Evolutionary conservation across 345 rosid genomes (phyloP).

Genomic region (Pugionium dolabratum): DNA sequence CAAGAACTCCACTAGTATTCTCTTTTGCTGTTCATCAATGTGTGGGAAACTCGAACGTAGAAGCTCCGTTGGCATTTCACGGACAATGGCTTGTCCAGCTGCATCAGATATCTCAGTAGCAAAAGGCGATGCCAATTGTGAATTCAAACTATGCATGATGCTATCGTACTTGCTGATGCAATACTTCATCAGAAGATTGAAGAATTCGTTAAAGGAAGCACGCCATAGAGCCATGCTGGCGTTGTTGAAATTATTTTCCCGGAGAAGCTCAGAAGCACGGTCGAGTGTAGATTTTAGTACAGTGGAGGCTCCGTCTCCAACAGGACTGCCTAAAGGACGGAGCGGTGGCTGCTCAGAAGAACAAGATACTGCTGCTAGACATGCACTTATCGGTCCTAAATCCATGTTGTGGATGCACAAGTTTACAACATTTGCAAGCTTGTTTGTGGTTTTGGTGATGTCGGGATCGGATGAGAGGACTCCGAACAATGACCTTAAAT

Average conservation of each 20-base stretch:
- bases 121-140: conserved; percentile 44
- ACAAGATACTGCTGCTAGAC: conserved; percentile 87
- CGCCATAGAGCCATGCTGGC: conserved; percentile 73
- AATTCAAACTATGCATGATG: conserved; percentile 61
- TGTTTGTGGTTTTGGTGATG: conserved; percentile 63
- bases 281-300: conserved; percentile 70
- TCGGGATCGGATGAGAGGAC: conserved; percentile 58
- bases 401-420: conserved; percentile 72
- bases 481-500: conserved; percentile 84
- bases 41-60: conserved; percentile 83
- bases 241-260: conserved; percentile 56
- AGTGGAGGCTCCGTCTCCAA: conserved; percentile 78
- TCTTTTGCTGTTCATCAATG: conserved; percentile 76
- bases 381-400: conserved; percentile 73
- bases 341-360: conserved; percentile 93
- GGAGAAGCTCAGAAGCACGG: conserved; percentile 67
- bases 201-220: conserved; percentile 88
- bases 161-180: conserved; percentile 79
- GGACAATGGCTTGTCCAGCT: conserved; percentile 71
- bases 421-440: conserved; percentile 62
- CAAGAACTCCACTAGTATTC: conserved; percentile 70
- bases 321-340: conserved; percentile 77
- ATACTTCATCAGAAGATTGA: conserved; percentile 72
- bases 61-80: conserved; percentile 86
- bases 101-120: conserved; percentile 50